Percentiles rank a stretch among this genome's conserved stretches.
Evolutionary conservation across 345 rosid genomes (phyloP).

Genomic region (Xanthoceras sorbifolium): DNA sequence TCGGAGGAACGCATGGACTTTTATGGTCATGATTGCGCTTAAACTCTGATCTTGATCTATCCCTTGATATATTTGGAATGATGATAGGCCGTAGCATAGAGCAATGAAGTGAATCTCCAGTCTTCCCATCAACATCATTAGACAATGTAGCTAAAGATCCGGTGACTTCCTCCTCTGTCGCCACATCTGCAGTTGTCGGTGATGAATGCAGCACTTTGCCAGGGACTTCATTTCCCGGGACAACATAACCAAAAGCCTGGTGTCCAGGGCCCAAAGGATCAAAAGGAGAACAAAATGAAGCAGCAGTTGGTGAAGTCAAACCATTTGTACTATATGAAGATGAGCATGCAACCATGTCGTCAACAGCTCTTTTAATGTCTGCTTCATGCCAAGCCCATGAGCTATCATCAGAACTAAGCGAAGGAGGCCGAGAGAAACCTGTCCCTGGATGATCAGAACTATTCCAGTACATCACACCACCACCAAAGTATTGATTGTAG

Average conservation of each 20-base stretch:
- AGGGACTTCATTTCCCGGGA: conserved; percentile 79
- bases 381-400: conserved; percentile 98
- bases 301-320: conserved; percentile 90
- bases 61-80: conserved; percentile 75
- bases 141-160: conserved; percentile 59
- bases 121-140: conserved; percentile 69
- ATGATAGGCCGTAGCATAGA: conserved; percentile 91
- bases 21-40: conserved; percentile 63
- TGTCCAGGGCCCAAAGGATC: conserved; percentile 76
- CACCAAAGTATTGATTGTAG: conserved; percentile 93
- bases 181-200: conserved; percentile 51
- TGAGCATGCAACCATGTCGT: conserved; percentile 96
- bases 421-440: conserved; percentile 93
- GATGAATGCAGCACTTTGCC: conserved; percentile 65
- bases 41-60: conserved; percentile 67
- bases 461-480: conserved; percentile 99
- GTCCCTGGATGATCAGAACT: conserved; percentile 83
- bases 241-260: conserved; percentile 84
- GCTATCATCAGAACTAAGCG: conserved; percentile 98
- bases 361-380: conserved; percentile 91
- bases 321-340: conserved; percentile 93
- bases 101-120: conserved; percentile 75
- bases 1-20: conserved; percentile 81
- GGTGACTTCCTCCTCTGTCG: conserved; percentile 65
- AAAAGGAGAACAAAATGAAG: conserved; percentile 87